Evolutionary conservation across 2,329 filamentous ascomycete species (phyloP).

Genomic region (Xenoacremonium recifei): DNA sequence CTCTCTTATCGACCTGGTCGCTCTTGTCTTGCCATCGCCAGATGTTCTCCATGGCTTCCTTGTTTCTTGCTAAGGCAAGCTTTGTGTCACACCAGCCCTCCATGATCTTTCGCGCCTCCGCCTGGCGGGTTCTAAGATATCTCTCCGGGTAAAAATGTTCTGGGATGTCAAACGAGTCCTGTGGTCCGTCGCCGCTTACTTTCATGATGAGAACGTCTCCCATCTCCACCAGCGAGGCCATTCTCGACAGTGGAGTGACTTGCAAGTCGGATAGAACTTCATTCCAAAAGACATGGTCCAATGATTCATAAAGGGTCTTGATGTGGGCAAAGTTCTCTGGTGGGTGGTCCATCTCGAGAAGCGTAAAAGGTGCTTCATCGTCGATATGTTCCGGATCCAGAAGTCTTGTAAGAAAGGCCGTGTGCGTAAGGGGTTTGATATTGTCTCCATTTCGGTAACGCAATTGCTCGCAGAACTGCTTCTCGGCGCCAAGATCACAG

Average conservation of each 20-base stretch:
- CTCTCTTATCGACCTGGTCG: slow-evolving; percentile 26
- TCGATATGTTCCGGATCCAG: slow-evolving; percentile 29
- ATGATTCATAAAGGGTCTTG: slow-evolving; percentile 45
- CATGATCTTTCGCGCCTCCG: slow-evolving; percentile 47
- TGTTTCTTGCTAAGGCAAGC: slow-evolving; percentile 21
- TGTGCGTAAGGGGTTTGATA: slow-evolving; percentile 31
- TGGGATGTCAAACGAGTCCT: slow-evolving; percentile 49
- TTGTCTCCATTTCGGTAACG: slow-evolving; percentile 25
- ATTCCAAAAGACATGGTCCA: slow-evolving; percentile 49
- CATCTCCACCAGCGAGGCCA: slow-evolving; percentile 43
- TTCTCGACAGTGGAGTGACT: slow-evolving; percentile 35
- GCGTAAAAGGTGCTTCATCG: slow-evolving; percentile 37
- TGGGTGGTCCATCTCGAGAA: slow-evolving; percentile 41
- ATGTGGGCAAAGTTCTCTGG: slow-evolving; percentile 36
- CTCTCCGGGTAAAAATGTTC: slow-evolving; percentile 52
- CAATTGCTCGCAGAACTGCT: slow-evolving; percentile 45
- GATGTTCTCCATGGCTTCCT: slow-evolving; percentile 22
- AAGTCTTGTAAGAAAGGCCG: slow-evolving; percentile 28
- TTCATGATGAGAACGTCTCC: slow-evolving; percentile 52
- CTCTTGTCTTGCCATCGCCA: slow-evolving; percentile 26
- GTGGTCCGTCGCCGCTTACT: slow-evolving; percentile 40
- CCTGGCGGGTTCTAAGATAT: slow-evolving; percentile 46
- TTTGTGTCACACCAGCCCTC: slow-evolving; percentile 33
- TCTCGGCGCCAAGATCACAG: slow-evolving; percentile 34
- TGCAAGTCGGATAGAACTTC: slow-evolving; percentile 38